These are phyloP conservation scores for Phoma sp. DNA, from an alignment of 2,329 filamentous ascomycete species.

Conservation along the genomic window DNA sequence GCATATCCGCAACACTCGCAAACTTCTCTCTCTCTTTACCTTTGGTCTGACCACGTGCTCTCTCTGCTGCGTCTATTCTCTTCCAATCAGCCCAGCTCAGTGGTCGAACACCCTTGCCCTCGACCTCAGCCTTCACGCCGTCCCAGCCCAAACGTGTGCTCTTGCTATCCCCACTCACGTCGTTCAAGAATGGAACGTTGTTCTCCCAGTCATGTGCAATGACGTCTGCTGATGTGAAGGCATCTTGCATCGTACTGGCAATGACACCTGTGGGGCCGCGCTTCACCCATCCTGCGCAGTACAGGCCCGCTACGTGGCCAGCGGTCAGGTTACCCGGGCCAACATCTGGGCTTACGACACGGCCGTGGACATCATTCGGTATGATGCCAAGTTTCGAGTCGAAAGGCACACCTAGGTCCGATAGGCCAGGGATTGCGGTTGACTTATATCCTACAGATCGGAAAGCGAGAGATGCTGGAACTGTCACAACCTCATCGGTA, in stretches of 20 bases:
- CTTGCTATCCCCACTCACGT: conserved; percentile 36
- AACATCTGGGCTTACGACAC: conserved; percentile 60
- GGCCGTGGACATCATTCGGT: conserved; percentile 79
- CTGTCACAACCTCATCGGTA: conserved; percentile 52
- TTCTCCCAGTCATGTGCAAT: conserved; percentile 77
- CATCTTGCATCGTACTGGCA: conserved; percentile 93
- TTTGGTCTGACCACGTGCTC: conserved; percentile 64
- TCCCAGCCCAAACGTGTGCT: conserved; percentile 73
- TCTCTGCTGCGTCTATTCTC: conserved; percentile 81
- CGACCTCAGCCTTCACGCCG: conserved; percentile 68
- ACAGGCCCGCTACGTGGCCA: conserved; percentile 71
- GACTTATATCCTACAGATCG: conserved; percentile 96
- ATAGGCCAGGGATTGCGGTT: conserved; percentile 74
- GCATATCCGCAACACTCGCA: conserved; percentile 62
- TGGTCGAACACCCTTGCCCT: conserved; percentile 61
- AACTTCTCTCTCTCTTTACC: conserved; percentile 83
- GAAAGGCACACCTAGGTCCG: conserved; percentile 77
- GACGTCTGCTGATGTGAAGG: conserved; percentile 85
- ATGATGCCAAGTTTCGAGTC: conserved; percentile 76
- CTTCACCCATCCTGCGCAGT: conserved; percentile 97
- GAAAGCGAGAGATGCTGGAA: conserved; percentile 78
- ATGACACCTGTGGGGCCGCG: conserved; percentile 94
- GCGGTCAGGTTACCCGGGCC: conserved; percentile 51
- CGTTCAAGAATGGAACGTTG: conserved; percentile 56
- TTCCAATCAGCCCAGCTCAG: conserved; percentile 88